Conservation (phyloP, 2,329 filamentous ascomycete species). For the Ceratocystis cubensis region DNA sequence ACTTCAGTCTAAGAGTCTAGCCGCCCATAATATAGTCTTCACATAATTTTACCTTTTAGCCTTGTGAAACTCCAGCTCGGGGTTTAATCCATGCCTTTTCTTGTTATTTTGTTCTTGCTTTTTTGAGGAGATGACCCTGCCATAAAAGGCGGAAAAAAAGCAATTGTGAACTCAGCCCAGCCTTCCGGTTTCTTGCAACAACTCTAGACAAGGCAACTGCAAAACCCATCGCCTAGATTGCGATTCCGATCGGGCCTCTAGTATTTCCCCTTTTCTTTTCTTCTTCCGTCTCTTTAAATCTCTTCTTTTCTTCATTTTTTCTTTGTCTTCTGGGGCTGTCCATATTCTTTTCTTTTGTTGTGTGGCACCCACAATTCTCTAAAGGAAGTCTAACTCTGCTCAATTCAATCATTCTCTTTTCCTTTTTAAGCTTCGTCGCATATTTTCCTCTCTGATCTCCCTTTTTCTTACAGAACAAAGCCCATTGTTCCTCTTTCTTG, state of each 20-base stretch:
- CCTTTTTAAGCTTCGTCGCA: neutral
- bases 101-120: neutral
- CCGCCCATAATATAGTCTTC: no score
- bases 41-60: neutral
- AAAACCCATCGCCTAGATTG: neutral
- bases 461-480: constrained; percentile 14
- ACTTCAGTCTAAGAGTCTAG: neutral
- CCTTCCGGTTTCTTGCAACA: constrained; percentile 5
- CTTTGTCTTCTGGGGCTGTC: neutral
- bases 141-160: neutral
- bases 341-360: neutral
- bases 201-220: constrained; percentile 2
- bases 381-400: neutral
- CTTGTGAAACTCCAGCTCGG: neutral
- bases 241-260: neutral
- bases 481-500: constrained; percentile 15
- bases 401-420: neutral
- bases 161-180: neutral
- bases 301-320: neutral
- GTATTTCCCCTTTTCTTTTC: neutral
- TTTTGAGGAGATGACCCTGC: neutral
- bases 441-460: neutral
- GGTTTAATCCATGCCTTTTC: neutral
- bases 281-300: neutral
- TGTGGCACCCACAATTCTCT: neutral